Evolutionary conservation across 345 rosid genomes (phyloP), one percentile per base, ranked within the genome.

Genomic region (Murraya paniculata): DNA sequence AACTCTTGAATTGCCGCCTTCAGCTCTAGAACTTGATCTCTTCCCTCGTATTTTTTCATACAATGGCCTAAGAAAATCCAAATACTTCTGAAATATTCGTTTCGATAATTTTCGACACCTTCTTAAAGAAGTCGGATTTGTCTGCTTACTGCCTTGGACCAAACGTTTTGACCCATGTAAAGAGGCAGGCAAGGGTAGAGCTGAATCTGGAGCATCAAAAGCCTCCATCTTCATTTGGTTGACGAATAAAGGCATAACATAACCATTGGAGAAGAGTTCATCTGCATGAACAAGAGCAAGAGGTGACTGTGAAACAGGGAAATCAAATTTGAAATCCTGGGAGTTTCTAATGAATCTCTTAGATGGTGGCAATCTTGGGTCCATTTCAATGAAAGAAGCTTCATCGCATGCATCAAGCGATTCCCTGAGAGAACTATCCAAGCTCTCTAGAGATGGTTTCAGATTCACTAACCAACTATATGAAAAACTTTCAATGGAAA

Each of bases 311-410:
- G 95, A 85, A 53, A 83, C 76, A 5, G 97, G 94, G 78, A 84
- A 91, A 66, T 93, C 97, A 75, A 93, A 92, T 76, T 92, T 90
- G 85, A 91, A 91, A 68, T 95, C 98, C 45, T 89, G 89, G 71
- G 95, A 79, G 55, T 71, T 86, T 78, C 84, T 80, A 60, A 87
- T 82, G 90, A 93, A 95, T 82, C 98, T 90, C 90, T 87, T 91
- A 9, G 99, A 95, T 41, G 98, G 94, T 68, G 97, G 91, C 85
- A 92, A 82, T 79, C 89, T 91, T 22, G 98, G 98, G 88, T 95
- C 98, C 98, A 95, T 91, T 81, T 95, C 98, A 36, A 95, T 95
- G 92, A 91, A 95, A 38, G 91, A 90, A 77, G 94, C 87, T 72
- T 91, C 97, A 81, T 89, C 97, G 22, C 83, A 84, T 69, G 83